Evolutionary conservation across 2,329 filamentous ascomycete species (phyloP).

Genomic region (Pseudogymnoascus sp.): DNA sequence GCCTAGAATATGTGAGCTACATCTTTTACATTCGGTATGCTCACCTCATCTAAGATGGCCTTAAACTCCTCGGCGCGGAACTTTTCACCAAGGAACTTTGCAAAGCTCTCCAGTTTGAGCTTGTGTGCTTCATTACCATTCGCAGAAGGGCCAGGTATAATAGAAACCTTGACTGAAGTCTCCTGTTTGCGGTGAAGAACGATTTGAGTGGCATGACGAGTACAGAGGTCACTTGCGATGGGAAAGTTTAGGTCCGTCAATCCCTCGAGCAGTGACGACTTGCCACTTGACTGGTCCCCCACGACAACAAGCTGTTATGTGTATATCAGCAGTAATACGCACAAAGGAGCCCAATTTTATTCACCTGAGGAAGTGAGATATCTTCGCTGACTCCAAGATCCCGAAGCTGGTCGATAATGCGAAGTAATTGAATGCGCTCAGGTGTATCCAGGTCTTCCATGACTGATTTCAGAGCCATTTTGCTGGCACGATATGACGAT

Average conservation of each 20-base stretch:
- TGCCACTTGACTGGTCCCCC: constrained; percentile 35
- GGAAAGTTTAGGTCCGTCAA: constrained; percentile 34
- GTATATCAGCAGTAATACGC: neutral
- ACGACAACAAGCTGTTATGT: constrained; percentile 35
- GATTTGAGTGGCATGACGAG: constrained; percentile 38
- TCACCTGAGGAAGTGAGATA: constrained; percentile 18
- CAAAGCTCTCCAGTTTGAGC: neutral
- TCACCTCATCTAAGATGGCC: neutral
- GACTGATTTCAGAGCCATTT: neutral
- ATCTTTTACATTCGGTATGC: neutral
- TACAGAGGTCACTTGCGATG: constrained; percentile 33
- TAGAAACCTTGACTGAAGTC: constrained; percentile 8
- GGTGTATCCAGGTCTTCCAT: neutral
- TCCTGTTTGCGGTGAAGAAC: constrained; percentile 23
- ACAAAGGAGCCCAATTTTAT: neutral
- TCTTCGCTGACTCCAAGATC: constrained; percentile 15
- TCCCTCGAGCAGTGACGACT: constrained; percentile 28
- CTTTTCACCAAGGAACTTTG: neutral
- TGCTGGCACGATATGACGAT: neutral
- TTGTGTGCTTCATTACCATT: neutral
- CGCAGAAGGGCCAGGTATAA: constrained; percentile 2
- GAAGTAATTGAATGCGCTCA: neutral
- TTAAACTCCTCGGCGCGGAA: constrained; percentile 1
- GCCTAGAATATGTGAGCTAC: neutral
- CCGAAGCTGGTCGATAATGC: constrained; percentile 17